phyloP scores from a whole-genome alignment of 129 eudicot species.

The Centella asiatica region DNA sequence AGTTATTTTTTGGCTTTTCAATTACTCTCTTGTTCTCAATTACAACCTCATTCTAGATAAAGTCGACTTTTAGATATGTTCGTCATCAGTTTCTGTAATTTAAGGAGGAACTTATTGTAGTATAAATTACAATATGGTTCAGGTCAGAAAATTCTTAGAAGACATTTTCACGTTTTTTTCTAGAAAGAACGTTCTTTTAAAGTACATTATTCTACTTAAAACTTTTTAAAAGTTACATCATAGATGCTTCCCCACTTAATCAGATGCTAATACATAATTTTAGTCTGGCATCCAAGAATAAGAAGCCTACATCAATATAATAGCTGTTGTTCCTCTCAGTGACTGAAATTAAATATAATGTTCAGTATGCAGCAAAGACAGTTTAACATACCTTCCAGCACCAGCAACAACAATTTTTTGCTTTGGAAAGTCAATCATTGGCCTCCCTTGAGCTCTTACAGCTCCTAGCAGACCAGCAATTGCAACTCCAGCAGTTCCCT shows the following conservation, averaged over 20 bases:
- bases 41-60: too few relatives aligned
- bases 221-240: background rate
- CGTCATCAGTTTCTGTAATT: too few relatives aligned
- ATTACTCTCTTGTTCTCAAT: too few relatives aligned
- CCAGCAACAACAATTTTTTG: slow-evolving; percentile 96
- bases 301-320: background rate
- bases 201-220: too few relatives aligned
- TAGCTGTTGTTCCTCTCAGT: too few relatives aligned
- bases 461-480: slow-evolving; percentile 99
- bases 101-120: too few relatives aligned
- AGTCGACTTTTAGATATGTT: too few relatives aligned
- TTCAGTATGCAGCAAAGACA: background rate
- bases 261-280: background rate
- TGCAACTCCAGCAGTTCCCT: slow-evolving; percentile 99
- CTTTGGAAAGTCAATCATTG: slow-evolving; percentile 92
- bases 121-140: too few relatives aligned
- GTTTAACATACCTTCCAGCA: slow-evolving; percentile 75
- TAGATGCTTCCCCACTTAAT: background rate
- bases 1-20: too few relatives aligned
- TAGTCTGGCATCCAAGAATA: background rate
- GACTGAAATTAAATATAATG: background rate
- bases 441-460: slow-evolving; percentile 95
- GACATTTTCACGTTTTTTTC: too few relatives aligned
- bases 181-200: too few relatives aligned
- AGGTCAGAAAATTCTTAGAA: too few relatives aligned